Evolutionary conservation across 805 yeast species (phyloP), one percentile per base, ranked within the genome.

Genomic region (Priceomyces haplophilus): DNA sequence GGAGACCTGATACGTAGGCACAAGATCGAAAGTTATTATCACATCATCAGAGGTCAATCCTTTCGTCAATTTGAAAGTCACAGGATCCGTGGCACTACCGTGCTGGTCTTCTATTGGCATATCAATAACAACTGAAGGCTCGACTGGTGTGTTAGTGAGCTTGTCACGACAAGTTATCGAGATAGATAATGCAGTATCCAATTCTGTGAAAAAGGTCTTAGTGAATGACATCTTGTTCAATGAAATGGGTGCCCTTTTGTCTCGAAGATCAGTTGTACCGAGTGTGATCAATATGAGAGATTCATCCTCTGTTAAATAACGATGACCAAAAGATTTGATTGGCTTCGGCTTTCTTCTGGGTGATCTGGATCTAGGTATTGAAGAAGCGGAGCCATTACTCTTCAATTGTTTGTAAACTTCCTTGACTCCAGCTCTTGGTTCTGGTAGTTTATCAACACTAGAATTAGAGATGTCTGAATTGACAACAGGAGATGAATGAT

Each of bases 141-240:
- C 83, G 10, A 69, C 51, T 8, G 35, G 43, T 7, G 23, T 18
- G 30, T 30, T 18, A 17, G 58, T 59, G 4, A 30, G 32, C 44
- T 55, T 58, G 44, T 61, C 53, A 39, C 62, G 58, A 51, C 74
- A 69, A 4, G 73, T 65, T 18, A 90, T 75, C 7, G 80, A 80
- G 34, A 90, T 67, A 0, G 95, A 84, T 30, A 90, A 74, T 0
- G 96, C 96, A 3, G 96, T 88, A 52, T 90, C 97, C 30, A 89
- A 71, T 58, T 87, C 93, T 0, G 95, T 85, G n/a, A 82, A 75
- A 45, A 83, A 85, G 2, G 83, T 82, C 53, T 83, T 83, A 1
- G 89, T 75, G 40, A 83, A 67, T 5, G 95, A 88, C n/a, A 85
- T 86, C 29, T 79, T 73, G 48, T 84, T 83, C 42, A 88, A 72